Evolutionary conservation across 2,329 filamentous ascomycete species (phyloP).

Genomic region (Kalaharituber pfeilii): DNA sequence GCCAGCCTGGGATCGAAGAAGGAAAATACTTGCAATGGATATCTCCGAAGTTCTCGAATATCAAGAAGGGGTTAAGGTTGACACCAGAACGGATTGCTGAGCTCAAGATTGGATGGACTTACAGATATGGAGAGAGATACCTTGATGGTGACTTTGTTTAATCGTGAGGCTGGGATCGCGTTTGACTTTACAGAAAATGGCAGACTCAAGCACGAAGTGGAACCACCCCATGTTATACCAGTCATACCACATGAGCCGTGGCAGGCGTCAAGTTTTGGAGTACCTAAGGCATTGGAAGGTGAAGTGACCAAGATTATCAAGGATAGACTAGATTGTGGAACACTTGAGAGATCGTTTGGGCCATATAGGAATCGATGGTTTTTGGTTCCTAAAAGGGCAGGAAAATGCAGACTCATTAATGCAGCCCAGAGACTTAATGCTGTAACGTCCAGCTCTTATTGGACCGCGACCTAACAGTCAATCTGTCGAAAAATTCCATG

Average conservation of each 20-base stretch:
- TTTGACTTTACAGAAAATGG: not conserved
- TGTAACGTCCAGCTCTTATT: too few species aligned
- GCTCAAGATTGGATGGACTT: not conserved
- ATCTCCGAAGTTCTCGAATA: not conserved
- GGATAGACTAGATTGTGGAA: not conserved
- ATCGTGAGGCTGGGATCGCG: not conserved
- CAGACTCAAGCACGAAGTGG: not conserved
- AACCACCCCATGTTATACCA: not conserved
- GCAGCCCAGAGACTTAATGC: too few species aligned
- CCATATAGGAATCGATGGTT: too few species aligned
- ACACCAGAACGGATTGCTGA: not conserved
- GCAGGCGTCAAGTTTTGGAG: not conserved
- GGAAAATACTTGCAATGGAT: not conserved
- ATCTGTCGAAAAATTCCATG: too few species aligned
- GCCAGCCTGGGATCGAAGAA: too few species aligned
- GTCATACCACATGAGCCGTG: not conserved
- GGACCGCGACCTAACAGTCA: too few species aligned
- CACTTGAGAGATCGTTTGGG: too few species aligned
- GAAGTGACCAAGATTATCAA: not conserved
- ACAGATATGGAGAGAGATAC: not conserved
- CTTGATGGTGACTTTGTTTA: not conserved
- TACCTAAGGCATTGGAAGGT: not conserved
- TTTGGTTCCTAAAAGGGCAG: too few species aligned
- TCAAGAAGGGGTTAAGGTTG: not conserved
- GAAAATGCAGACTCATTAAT: too few species aligned